Percentiles rank a stretch among this genome's conserved stretches.
Evolutionary conservation across 768 basidiomycete genomes (phyloP).

Genomic region (Termitomyces sp.): DNA sequence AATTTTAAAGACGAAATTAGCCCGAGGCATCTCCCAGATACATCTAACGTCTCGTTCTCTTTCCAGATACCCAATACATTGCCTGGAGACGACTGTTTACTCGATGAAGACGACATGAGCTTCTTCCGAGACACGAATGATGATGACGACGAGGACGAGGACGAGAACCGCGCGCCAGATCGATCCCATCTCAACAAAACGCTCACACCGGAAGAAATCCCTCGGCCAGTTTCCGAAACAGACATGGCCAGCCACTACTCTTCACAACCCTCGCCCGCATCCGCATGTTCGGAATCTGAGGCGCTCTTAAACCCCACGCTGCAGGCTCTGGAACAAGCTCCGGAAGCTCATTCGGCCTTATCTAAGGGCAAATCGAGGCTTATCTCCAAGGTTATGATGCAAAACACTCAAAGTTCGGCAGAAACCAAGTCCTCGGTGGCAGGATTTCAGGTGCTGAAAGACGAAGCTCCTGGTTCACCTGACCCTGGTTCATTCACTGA

Average conservation of each 20-base stretch:
- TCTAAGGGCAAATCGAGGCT: too few species aligned
- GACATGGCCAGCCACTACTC: background rate
- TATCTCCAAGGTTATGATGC: conserved; percentile 12
- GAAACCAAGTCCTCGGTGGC: conserved; percentile 17
- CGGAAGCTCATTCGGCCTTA: background rate
- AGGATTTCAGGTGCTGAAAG: conserved; percentile 21
- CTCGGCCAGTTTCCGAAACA: background rate
- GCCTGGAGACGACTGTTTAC: conserved; percentile 43
- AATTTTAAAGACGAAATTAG: conserved; percentile 37
- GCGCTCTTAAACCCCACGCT: too few species aligned
- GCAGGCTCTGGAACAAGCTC: background rate
- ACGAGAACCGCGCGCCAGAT: too few species aligned
- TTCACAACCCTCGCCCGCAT: too few species aligned
- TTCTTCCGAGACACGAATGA: conserved; percentile 36
- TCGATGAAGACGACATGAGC: conserved; percentile 41
- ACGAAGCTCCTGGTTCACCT: conserved; percentile 8
- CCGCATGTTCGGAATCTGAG: too few species aligned
- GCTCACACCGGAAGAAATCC: conserved; percentile 34
- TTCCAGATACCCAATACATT: conserved; percentile 47
- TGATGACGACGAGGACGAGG: too few species aligned
- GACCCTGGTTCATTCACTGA: background rate
- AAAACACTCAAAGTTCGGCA: conserved; percentile 8
- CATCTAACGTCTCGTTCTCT: conserved; percentile 45
- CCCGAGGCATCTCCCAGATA: conserved; percentile 49
- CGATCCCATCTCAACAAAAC: too few species aligned